Percentiles rank a stretch among this genome's conserved stretches.
Conservation (phyloP, 345 rosid genomes). For the Eucalyptus sideroxylon region DNA sequence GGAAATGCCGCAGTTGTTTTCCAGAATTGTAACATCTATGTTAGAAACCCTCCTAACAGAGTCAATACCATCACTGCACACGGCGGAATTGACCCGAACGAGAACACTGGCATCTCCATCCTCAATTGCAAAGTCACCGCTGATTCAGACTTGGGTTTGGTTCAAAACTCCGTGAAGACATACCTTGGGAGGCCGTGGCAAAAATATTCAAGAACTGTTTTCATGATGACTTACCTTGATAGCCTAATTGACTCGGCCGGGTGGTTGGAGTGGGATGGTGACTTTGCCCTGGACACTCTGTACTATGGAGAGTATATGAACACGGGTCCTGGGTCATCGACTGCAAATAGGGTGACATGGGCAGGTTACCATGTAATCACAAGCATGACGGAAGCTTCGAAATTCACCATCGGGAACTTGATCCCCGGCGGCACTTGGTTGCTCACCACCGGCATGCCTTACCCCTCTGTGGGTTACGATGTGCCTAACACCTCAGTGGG, state of each 20-base stretch:
- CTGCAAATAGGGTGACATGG: constrained; percentile 34
- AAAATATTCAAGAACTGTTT: constrained; percentile 35
- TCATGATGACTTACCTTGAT: constrained; percentile 36
- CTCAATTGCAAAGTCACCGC: constrained; percentile 40
- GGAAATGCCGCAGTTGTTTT: constrained; percentile 50
- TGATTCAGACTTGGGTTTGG: constrained; percentile 28
- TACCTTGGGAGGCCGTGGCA: constrained; percentile 54
- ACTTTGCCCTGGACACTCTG: constrained; percentile 31
- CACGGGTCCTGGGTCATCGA: constrained; percentile 32
- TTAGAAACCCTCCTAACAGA: constrained; percentile 23
- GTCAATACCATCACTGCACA: constrained; percentile 44
- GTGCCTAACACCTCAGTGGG: neutral
- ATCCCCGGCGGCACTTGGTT: constrained; percentile 42
- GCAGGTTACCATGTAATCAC: constrained; percentile 26
- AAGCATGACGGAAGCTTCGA: constrained; percentile 29
- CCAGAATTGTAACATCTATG: constrained; percentile 39
- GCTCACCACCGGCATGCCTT: constrained; percentile 25
- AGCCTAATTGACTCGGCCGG: constrained; percentile 34
- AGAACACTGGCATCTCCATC: constrained; percentile 51
- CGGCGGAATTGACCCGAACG: constrained; percentile 45
- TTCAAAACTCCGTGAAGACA: constrained; percentile 35
- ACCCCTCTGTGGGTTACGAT: constrained; percentile 12
- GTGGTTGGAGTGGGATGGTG: constrained; percentile 50
- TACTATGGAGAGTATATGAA: constrained; percentile 57
- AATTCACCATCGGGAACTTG: constrained; percentile 35